These are phyloP conservation scores for Inonotus hispidus DNA, from an alignment of 1,284 basidiomycete species.

Conservation along the genomic window DNA sequence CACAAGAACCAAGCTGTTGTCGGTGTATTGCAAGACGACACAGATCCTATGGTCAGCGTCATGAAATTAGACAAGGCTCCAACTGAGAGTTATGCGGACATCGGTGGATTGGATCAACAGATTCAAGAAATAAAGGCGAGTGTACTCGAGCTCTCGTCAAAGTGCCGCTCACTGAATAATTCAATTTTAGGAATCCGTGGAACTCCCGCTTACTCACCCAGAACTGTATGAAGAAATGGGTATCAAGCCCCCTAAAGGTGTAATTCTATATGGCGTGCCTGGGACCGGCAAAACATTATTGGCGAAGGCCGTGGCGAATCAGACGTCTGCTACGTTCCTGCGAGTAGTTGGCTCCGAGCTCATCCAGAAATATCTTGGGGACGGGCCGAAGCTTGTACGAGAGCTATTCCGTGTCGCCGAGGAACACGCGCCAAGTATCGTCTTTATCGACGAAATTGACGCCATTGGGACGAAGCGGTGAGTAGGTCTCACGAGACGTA, in stretches of 20 bases:
- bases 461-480: constrained; percentile 97
- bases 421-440: constrained; percentile 97
- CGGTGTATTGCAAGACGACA: constrained; percentile 93
- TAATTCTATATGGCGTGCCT: constrained; percentile 97
- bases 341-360: constrained; percentile 98
- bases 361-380: constrained; percentile 98
- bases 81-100: constrained; percentile 97
- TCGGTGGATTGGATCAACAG: constrained; percentile 94
- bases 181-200: constrained; percentile 84
- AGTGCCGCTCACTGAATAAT: constrained; percentile 11
- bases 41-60: constrained; percentile 96
- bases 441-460: constrained; percentile 99
- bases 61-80: constrained; percentile 99
- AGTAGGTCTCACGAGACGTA: constrained; percentile 23
- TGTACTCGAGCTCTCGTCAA: constrained; percentile 3
- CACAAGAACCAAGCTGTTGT: constrained; percentile 96
- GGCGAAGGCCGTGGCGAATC: constrained; percentile 98
- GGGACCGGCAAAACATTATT: constrained; percentile 98
- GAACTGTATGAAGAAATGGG: constrained; percentile 99
- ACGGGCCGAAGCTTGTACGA: constrained; percentile 97
- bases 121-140: constrained; percentile 98
- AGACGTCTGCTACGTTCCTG: constrained; percentile 97
- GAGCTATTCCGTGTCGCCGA: constrained; percentile 97
- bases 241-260: constrained; percentile 97
- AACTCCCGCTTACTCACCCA: constrained; percentile 95